Evolutionary conservation across 1,284 basidiomycete genomes (phyloP).

Genomic region (Boletus semigastroideus): DNA sequence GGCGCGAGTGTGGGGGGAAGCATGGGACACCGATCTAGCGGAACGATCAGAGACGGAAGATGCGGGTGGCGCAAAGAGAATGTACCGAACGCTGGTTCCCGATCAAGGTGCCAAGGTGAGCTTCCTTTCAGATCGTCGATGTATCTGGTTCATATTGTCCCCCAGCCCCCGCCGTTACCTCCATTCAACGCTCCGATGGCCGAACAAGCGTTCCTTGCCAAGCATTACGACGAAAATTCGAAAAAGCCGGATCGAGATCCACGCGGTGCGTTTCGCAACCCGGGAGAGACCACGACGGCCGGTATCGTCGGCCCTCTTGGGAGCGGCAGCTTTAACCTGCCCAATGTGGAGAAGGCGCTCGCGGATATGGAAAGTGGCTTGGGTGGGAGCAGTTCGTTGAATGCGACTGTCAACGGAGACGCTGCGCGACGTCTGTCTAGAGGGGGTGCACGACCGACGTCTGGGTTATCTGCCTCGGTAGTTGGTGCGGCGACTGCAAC

Average conservation of each 20-base stretch:
- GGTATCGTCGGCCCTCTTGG: slow-evolving; percentile 89
- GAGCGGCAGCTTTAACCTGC: slow-evolving; percentile 77
- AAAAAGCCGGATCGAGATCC: slow-evolving; percentile 89
- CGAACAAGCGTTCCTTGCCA: slow-evolving; percentile 85
- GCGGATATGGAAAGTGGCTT: slow-evolving; percentile 78
- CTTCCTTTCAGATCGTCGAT: background rate
- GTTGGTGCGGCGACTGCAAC: slow-evolving; percentile 14
- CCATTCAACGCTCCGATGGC: slow-evolving; percentile 76
- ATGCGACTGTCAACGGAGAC: slow-evolving; percentile 33
- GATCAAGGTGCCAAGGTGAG: slow-evolving; percentile 71
- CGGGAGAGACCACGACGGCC: slow-evolving; percentile 48
- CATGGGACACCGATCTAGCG: slow-evolving; percentile 74
- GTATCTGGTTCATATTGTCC: slow-evolving; percentile 1
- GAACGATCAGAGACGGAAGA: slow-evolving; percentile 40
- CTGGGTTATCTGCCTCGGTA: slow-evolving; percentile 21
- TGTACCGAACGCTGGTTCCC: slow-evolving; percentile 64
- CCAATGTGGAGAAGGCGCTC: slow-evolving; percentile 82
- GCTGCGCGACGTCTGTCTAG: slow-evolving; percentile 36
- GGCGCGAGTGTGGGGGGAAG: slow-evolving; percentile 74
- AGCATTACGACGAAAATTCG: slow-evolving; percentile 86
- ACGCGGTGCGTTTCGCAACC: slow-evolving; percentile 80
- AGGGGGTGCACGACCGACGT: slow-evolving; percentile 29
- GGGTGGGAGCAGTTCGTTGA: slow-evolving; percentile 27
- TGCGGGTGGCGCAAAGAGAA: slow-evolving; percentile 52
- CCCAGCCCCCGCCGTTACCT: slow-evolving; percentile 63